These are phyloP conservation scores for Lactarius indigo DNA, from an alignment of 768 basidiomycete genomes.

Conservation along the genomic window DNA sequence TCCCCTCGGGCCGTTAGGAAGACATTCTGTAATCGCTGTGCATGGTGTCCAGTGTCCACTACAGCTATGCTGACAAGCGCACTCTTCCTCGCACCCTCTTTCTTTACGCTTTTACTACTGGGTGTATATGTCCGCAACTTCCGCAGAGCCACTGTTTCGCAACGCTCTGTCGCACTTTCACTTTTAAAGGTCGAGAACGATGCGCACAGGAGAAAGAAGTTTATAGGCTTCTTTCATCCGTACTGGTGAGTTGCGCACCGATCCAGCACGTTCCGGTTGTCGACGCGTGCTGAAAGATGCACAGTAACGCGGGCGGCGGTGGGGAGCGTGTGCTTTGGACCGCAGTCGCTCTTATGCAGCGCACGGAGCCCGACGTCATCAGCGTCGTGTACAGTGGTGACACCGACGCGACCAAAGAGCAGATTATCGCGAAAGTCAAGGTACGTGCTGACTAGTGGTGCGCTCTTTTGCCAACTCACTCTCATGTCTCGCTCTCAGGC, in stretches of 20 bases:
- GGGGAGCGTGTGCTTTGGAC: slow-evolving; percentile 96
- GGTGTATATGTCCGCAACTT: background rate
- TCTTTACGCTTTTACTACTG: background rate
- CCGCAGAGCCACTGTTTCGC: background rate
- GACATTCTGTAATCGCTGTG: background rate
- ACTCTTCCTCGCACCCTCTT: background rate
- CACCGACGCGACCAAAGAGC: slow-evolving; percentile 68
- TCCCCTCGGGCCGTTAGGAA: background rate
- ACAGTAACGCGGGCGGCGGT: slow-evolving; percentile 92
- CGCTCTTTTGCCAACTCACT: background rate
- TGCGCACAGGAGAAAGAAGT: slow-evolving; percentile 25
- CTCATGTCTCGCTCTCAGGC: slow-evolving; percentile 40
- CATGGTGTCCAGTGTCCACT: background rate
- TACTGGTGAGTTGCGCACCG: slow-evolving; percentile 66
- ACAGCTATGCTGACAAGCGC: slow-evolving; percentile 3
- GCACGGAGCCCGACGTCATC: slow-evolving; percentile 57
- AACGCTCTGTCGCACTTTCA: slow-evolving; percentile 4
- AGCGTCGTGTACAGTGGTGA: slow-evolving; percentile 91
- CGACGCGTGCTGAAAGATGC: background rate
- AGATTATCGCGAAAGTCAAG: slow-evolving; percentile 79
- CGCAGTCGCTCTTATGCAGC: slow-evolving; percentile 75
- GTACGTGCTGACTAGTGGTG: slow-evolving; percentile 37
- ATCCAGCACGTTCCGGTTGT: background rate
- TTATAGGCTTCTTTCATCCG: slow-evolving; percentile 91
- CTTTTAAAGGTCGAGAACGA: slow-evolving; percentile 19